Percentiles rank a stretch among this genome's conserved stretches.
Evolutionary conservation across 495 filamentous ascomycete species (phyloP).

Genomic region (Daldinia vernicosa): DNA sequence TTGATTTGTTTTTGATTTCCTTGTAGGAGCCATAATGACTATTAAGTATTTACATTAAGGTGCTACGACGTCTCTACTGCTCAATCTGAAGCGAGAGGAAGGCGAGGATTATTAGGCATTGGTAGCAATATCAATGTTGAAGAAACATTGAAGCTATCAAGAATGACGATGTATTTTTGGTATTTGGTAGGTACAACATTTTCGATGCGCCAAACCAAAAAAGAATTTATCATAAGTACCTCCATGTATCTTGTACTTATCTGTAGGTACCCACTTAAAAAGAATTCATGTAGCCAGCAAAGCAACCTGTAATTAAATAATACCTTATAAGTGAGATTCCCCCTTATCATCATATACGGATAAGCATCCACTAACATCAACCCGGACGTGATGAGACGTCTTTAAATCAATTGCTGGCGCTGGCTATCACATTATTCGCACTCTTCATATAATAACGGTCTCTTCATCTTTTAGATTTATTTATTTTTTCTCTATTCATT

Average conservation of each 20-base stretch:
- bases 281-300: too few species aligned
- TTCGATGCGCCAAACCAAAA: not conserved
- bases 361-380: too few species aligned
- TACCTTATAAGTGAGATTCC: too few species aligned
- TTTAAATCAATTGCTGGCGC: too few species aligned
- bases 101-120: not conserved
- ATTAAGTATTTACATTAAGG: not conserved
- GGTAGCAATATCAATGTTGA: not conserved
- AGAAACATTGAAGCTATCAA: not conserved
- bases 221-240: not conserved
- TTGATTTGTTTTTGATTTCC: constrained; percentile 54
- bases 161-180: constrained; percentile 2
- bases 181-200: too few species aligned
- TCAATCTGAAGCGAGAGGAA: not conserved
- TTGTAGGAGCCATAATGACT: constrained; percentile 53
- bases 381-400: too few species aligned
- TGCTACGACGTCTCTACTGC: not conserved
- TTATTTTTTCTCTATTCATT: constrained; percentile 26
- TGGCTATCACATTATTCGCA: too few species aligned
- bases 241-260: not conserved
- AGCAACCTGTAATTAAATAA: too few species aligned
- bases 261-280: not conserved
- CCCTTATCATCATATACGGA: too few species aligned
- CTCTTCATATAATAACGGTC: not conserved
- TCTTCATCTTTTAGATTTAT: not conserved